Evolutionary conservation across 2,329 filamentous ascomycete genomes (phyloP), one percentile per base, ranked within the genome.

Genomic region (Exutisphaerella laricina): DNA sequence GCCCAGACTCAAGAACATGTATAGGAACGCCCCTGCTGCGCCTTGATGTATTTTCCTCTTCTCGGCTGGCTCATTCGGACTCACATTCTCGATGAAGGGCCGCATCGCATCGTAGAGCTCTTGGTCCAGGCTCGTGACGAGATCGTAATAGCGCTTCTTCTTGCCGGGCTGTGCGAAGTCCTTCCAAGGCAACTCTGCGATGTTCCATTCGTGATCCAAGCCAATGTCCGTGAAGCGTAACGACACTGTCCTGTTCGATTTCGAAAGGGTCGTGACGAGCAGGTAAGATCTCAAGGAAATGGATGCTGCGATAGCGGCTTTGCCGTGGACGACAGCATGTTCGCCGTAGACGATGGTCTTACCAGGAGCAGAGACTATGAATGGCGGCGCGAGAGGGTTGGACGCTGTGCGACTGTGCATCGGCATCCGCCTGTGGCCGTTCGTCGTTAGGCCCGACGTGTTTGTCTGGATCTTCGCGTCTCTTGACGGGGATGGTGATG

Each of bases 281-380:
- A 98, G 84, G 65, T 97, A 98, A 32, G 92, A 97, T 56, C 92
- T 84, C 20, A 98, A 77, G 20, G 92, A 95, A 46, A 98, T 94
- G 21, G 92, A 84, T 17, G 92, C 94, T 39, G 92, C 92, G 66
- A 98, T 90, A 45, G 92, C 90, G 55, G 88, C 81, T 78, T 96
- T 97, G 61, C 89, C 89, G 62, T 98, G 81, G 14, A 98, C 92
- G n/a, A 97, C 92, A 2, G 92, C 85, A 70, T 98, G 92, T 66
- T 98, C 92, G 54, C 92, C 92, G 69, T 90, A 97, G 40, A 97
- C 87, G 64, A 98, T 98, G 61, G 96, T 92, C 66, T 98, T 98
- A 51, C 90, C 94, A 0, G 92, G 92, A 2, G 94, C 90, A 12
- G 92, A 97, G 44, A 97, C 89, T 86, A 98, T 95, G 64, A 98